Evolutionary conservation across 805 yeast genomes (phyloP), one percentile per base, ranked within the genome.

Genomic region (Isabelozyma pseudorhagii): DNA sequence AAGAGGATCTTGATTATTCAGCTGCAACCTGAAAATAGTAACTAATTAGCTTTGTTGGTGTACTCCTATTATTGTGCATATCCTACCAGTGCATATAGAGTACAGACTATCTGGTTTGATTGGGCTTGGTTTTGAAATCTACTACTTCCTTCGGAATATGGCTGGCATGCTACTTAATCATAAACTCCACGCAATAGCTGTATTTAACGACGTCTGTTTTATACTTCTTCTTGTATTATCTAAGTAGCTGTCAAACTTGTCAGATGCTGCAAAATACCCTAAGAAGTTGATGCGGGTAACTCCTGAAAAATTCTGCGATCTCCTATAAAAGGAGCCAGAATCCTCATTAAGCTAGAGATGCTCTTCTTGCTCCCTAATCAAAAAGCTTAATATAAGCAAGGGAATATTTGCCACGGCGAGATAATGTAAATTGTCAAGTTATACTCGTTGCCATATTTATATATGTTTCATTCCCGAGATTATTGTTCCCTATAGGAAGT

Each of bases 361-460:
- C 36, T 21, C 36, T 41, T 58, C 62, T 61, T 61, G 59, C 63
- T 64, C 74, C 63, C 61, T 67, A 80, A 80, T 80, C 84, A 80
- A 81, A 81, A 81, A 80, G 80, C 67, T 65, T 65, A 61, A 60
- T 65, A 62, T 31, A 62, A 59, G 62, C 59, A 61, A 74, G 85
- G 81, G 82, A 79, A 71, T 71, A 72, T 77, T 78, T 81, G 85
- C 85, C 85, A 81, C 85, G 85, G 72, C 84, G 84, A 69, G 78
- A 68, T 76, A 75, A 79, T 75, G 81, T 68, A 75, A 52, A 75
- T 74, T 73, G 74, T 77, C 83, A 79, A 79, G 83, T 79, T 76
- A 74, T 71, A 68, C 73, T 68, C 84, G 84, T 80, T 81, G 85
- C 85, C 85, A 81, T 80, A 69, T 73, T 59, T 63, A 61, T 66